phyloP scores from a whole-genome alignment of 2,329 filamentous ascomycete genomes.

The Pseudogymnoascus sp. region DNA sequence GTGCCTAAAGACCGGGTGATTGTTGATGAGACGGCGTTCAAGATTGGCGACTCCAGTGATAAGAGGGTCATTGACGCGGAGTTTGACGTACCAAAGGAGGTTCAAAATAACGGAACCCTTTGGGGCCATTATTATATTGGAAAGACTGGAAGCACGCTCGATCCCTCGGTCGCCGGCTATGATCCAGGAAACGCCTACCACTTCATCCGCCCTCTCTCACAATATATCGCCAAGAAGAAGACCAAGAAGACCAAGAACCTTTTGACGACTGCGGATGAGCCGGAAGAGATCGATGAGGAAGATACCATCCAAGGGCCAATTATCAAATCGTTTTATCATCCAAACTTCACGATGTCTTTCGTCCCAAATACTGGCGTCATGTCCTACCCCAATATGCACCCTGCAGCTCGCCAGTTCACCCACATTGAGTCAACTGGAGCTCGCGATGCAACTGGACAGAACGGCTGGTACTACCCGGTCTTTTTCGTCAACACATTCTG shows the following conservation, averaged over 20 bases:
- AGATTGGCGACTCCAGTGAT: constrained; percentile 70
- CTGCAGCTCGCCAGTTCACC: constrained; percentile 68
- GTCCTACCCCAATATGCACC: constrained; percentile 57
- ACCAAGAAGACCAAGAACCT: constrained; percentile 79
- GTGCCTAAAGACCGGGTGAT: constrained; percentile 62
- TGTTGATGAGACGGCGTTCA: constrained; percentile 71
- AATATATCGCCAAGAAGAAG: constrained; percentile 89
- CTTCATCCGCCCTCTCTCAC: constrained; percentile 76
- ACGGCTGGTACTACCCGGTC: constrained; percentile 90
- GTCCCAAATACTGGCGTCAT: constrained; percentile 70
- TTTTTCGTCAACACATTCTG: constrained; percentile 94
- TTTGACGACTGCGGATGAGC: constrained; percentile 46
- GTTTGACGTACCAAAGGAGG: constrained; percentile 66
- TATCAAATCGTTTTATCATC: constrained; percentile 83
- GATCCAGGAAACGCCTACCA: constrained; percentile 70
- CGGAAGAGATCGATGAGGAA: constrained; percentile 40
- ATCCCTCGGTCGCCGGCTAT: constrained; percentile 65
- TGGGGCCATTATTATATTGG: constrained; percentile 92
- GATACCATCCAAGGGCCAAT: constrained; percentile 52
- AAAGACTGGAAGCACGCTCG: constrained; percentile 64
- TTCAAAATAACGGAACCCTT: constrained; percentile 86
- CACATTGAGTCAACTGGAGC: constrained; percentile 72
- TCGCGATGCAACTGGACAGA: constrained; percentile 73
- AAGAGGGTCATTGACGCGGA: constrained; percentile 66
- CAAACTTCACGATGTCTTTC: constrained; percentile 84